Evolutionary conservation across 2,329 filamentous ascomycete species (phyloP), one percentile per base, ranked within the genome.

Genomic region (Ophiostoma quercus): DNA sequence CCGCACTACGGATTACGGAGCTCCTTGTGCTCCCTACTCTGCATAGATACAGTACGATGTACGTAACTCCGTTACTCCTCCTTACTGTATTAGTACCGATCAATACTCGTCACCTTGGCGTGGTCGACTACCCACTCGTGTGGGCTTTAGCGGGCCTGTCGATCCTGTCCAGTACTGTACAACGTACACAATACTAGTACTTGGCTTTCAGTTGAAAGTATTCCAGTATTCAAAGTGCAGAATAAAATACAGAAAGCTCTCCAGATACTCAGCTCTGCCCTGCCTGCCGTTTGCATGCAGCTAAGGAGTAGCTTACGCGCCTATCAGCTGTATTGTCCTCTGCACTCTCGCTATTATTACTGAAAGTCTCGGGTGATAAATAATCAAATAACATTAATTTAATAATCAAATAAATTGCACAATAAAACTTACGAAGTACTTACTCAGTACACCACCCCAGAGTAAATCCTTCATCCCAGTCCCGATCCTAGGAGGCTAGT

Each of bases 91-190:
- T 34, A 34, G 34, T 34, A 34, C 43, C 43, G 16, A 47, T n/a
- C 43, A 47, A 47, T 47, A 47, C 16, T 47, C 43, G 43, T 47
- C 43, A 47, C 16, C 43, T 47, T 47, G 43, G 43, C 43, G 43
- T 47, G 43, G 16, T 25, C 5, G 51, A 29, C 51, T 57, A 22
- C 51, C 51, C 51, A 57, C 51, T 25, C 22, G 8, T 57, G 22
- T 57, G 51, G 51, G 11, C n/a, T 57, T 57, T 57, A 25, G 51
- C 8, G 51, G 51, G 22, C 51, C 51, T 57, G 51, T 57, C n/a
- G 51, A 57, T 57, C 51, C 6, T 57, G n/a, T 57, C 34, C 34
- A 34, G 51, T 57, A 57, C n/a, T 57, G 16, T 54, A 51, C 43
- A 19, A 19, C n/a, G 43, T 51, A 29, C 25, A 29, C 25, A 29